These are phyloP conservation scores for Thermochaetoides thermophila DNA, from an alignment of 495 filamentous ascomycete species.

Conservation along the genomic window DNA sequence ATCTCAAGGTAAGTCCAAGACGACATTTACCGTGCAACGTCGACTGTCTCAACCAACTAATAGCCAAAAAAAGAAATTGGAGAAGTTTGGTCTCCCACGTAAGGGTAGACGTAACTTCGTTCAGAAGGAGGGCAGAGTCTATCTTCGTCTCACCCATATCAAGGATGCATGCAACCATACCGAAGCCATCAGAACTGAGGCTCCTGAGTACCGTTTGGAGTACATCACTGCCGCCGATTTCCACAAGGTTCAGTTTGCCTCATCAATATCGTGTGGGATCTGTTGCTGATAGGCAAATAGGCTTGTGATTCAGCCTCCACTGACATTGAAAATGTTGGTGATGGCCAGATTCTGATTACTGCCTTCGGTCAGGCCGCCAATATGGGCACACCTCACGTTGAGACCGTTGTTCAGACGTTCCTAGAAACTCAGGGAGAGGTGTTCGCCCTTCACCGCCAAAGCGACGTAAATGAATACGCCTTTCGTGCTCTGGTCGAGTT, in stretches of 20 bases:
- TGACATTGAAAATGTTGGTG: too few species aligned
- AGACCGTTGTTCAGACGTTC: conserved; percentile 31
- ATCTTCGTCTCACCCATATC: conserved; percentile 42
- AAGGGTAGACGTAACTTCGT: conserved; percentile 19
- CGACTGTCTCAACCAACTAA: neutral
- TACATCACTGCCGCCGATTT: conserved; percentile 35
- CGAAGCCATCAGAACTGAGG: conserved; percentile 26
- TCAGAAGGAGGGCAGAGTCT: conserved; percentile 23
- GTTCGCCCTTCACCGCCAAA: conserved; percentile 31
- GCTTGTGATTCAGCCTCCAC: too few species aligned
- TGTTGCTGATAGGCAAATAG: conserved; percentile 5
- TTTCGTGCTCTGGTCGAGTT: conserved; percentile 39
- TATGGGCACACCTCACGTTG: conserved; percentile 17
- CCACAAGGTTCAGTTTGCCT: conserved; percentile 14
- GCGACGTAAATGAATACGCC: conserved; percentile 18
- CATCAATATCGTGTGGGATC: neutral
- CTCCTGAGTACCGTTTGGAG: conserved; percentile 34
- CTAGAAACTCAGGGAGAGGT: conserved; percentile 40
- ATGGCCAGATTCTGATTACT: conserved; percentile 38
- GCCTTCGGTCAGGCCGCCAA: conserved; percentile 16
- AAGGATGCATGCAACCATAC: conserved; percentile 37
- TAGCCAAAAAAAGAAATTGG: conserved; percentile 17
- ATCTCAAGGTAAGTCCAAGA: conserved; percentile 21
- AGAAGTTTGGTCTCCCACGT: conserved; percentile 13
- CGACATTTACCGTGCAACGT: neutral